A percentile compares a stretch with the other conserved stretches of the same genome.
These are phyloP conservation scores for Pichia norvegensis DNA, from an alignment of 1,139 yeast genomes.

Conservation along the genomic window DNA sequence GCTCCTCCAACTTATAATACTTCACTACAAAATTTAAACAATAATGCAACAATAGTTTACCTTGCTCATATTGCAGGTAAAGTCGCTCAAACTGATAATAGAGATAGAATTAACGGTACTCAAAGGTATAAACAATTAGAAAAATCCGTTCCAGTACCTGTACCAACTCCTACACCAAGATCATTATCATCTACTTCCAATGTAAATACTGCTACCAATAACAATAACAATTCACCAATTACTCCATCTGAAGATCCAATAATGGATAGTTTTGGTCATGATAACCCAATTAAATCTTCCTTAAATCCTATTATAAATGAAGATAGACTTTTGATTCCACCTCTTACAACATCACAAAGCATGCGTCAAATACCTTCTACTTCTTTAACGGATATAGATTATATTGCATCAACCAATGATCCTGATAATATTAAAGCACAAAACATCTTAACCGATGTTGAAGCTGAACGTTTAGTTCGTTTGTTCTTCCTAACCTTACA, in stretches of 20 bases:
- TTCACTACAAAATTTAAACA: slow-evolving; percentile 12
- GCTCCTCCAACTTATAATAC: slow-evolving; percentile 7
- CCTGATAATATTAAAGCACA: slow-evolving; percentile 32
- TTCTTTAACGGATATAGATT: slow-evolving; percentile 51
- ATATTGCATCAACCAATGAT: slow-evolving; percentile 37
- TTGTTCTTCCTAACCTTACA: slow-evolving; percentile 73
- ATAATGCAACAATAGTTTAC: slow-evolving; percentile 48
- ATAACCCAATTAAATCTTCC: slow-evolving; percentile 9
- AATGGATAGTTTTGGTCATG: slow-evolving; percentile 25
- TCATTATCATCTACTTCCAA: slow-evolving; percentile 4
- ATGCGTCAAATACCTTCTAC: slow-evolving; percentile 50
- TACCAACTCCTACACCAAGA: slow-evolving; percentile 1
- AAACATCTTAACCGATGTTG: slow-evolving; percentile 44
- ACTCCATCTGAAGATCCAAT: slow-evolving; percentile 12
- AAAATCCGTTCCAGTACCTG: slow-evolving; percentile 9
- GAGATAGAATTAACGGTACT: slow-evolving; percentile 61
- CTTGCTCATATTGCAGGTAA: slow-evolving; percentile 72
- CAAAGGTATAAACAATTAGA: slow-evolving; percentile 45
- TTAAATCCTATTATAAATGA: slow-evolving; percentile 19
- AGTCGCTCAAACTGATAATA: slow-evolving; percentile 57
- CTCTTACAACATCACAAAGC: slow-evolving; percentile 40
- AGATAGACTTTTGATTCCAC: slow-evolving; percentile 34
- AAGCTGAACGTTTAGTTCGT: slow-evolving; percentile 56
- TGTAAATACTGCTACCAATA: not conserved
- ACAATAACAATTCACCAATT: slow-evolving; percentile 1